Evolutionary conservation across 1,139 yeast genomes (phyloP).

Genomic region (Kodamaea sp.): DNA sequence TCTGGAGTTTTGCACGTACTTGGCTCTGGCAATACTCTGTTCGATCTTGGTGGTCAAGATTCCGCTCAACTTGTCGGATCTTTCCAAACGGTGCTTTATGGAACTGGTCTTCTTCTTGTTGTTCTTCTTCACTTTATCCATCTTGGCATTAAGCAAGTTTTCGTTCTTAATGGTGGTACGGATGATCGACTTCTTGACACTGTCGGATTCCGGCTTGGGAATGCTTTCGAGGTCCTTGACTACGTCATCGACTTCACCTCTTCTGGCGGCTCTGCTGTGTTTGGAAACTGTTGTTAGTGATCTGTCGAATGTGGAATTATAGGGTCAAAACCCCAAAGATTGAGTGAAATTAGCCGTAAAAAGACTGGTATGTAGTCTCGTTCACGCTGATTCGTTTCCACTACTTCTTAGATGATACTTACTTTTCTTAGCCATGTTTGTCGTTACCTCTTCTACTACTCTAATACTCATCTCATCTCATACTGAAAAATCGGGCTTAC

Average conservation of each 20-base stretch:
- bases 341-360: neutral
- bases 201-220: conserved; percentile 60
- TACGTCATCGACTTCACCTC: conserved; percentile 51
- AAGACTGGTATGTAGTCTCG: too few species aligned
- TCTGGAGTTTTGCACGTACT: conserved; percentile 59
- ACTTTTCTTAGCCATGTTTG: conserved; percentile 34
- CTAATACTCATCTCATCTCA: conserved; percentile 9
- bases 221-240: conserved; percentile 50
- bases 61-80: conserved; percentile 56
- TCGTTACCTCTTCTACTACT: conserved; percentile 1
- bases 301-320: neutral
- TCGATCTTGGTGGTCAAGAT: conserved; percentile 61
- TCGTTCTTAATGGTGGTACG: conserved; percentile 72
- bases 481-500: conserved; percentile 9
- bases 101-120: conserved; percentile 35
- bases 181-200: conserved; percentile 61
- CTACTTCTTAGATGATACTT: conserved; percentile 17
- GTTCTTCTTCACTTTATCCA: conserved; percentile 41
- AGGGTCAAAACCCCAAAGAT: neutral
- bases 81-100: conserved; percentile 43
- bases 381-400: too few species aligned
- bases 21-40: conserved; percentile 64
- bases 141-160: conserved; percentile 56
- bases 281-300: conserved; percentile 51
- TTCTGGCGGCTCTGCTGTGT: conserved; percentile 76